Percentiles rank a stretch among this genome's conserved stretches.
These are phyloP conservation scores for Claviceps cyperi DNA, from an alignment of 2,329 filamentous ascomycete species.

Conservation along the genomic window DNA sequence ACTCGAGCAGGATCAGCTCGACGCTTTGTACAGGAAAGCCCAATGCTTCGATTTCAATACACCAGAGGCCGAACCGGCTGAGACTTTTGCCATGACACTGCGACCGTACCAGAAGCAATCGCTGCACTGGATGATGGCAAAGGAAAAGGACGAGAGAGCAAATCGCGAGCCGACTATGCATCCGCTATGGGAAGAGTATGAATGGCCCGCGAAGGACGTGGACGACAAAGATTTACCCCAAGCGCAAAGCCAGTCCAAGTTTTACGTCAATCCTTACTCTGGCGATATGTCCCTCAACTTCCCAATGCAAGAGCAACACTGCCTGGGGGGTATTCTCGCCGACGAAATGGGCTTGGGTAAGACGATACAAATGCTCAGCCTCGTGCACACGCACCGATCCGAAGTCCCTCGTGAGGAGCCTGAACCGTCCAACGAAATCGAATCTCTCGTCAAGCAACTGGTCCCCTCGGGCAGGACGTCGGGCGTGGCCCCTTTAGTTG, in stretches of 20 bases:
- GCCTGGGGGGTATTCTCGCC: conserved; percentile 80
- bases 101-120: conserved; percentile 93
- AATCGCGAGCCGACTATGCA: conserved; percentile 76
- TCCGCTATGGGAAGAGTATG: conserved; percentile 91
- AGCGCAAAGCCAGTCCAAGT: conserved; percentile 53
- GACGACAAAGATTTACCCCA: conserved; percentile 62
- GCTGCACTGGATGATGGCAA: conserved; percentile 88
- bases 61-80: conserved; percentile 68
- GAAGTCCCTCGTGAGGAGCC: conserved; percentile 28
- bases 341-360: conserved; percentile 98
- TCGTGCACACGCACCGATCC: conserved; percentile 72
- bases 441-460: conserved; percentile 42
- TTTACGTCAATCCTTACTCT: conserved; percentile 96
- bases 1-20: conserved; percentile 88
- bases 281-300: conserved; percentile 87
- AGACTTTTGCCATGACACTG: conserved; percentile 68
- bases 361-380: conserved; percentile 94
- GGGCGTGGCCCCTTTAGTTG: conserved; percentile 40
- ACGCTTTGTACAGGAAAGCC: conserved; percentile 85
- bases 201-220: conserved; percentile 75
- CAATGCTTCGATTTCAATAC: conserved; percentile 94
- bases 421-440: conserved; percentile 15
- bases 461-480: conserved; percentile 19
- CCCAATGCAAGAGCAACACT: conserved; percentile 86
- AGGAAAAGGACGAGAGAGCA: conserved; percentile 67